Percentiles rank a stretch among this genome's conserved stretches.
Evolutionary conservation across 2,329 filamentous ascomycete species (phyloP).

Genomic region (Madurella fahalii): DNA sequence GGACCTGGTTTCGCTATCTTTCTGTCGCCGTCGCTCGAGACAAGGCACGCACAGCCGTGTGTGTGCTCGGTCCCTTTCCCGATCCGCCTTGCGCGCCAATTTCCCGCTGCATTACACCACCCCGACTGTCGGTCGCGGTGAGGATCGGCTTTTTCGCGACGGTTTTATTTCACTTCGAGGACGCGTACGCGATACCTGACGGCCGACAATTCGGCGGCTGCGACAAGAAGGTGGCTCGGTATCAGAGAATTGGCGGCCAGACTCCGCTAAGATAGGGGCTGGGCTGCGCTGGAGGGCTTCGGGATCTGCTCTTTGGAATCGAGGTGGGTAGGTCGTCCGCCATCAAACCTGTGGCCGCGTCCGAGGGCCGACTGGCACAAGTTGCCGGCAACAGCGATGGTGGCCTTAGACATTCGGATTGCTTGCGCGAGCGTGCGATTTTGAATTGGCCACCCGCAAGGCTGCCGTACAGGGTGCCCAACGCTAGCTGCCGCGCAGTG

Average conservation of each 20-base stretch:
- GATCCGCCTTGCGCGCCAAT: slow-evolving; percentile 25
- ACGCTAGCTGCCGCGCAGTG: not conserved
- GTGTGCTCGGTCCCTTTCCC: slow-evolving; percentile 19
- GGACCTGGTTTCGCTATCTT: slow-evolving; percentile 16
- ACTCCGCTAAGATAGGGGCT: slow-evolving; percentile 23
- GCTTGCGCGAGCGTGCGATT: not conserved
- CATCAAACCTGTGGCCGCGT: not conserved
- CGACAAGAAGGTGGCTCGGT: slow-evolving; percentile 14
- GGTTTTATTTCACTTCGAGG: slow-evolving; percentile 13
- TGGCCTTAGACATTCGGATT: not conserved
- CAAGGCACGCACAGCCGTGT: slow-evolving; percentile 21
- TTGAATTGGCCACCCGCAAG: slow-evolving; percentile 1
- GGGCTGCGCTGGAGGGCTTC: slow-evolving; percentile 19
- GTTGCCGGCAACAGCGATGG: not conserved
- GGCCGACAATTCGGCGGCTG: slow-evolving; percentile 5
- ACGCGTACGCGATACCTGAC: slow-evolving; percentile 10
- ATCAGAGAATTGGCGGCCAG: slow-evolving; percentile 20
- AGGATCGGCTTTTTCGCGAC: slow-evolving; percentile 9
- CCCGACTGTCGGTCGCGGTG: slow-evolving; percentile 15
- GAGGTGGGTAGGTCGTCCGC: slow-evolving; percentile 19
- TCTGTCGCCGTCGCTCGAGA: slow-evolving; percentile 12
- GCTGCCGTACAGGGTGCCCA: not conserved
- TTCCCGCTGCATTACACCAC: slow-evolving; percentile 14
- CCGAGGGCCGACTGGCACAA: not conserved
- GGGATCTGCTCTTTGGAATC: slow-evolving; percentile 11